A percentile compares a stretch with the other conserved stretches of the same genome.
Conservation (phyloP, 2,329 filamentous ascomycete genomes). For the Lachnellula subtilissima region DNA sequence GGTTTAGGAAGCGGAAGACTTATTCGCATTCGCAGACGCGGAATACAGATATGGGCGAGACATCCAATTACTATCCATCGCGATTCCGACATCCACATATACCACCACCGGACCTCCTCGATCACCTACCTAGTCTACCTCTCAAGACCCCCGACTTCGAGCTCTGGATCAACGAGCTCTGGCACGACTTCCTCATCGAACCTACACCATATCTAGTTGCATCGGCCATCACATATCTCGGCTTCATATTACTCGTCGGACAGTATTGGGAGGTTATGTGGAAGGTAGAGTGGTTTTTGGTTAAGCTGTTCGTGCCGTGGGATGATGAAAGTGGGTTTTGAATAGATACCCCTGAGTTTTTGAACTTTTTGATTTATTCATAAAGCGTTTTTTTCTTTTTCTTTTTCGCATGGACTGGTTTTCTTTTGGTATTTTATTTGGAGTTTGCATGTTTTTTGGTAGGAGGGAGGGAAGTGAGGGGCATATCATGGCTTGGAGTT, state of each 20-base stretch:
- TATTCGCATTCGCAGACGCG: background rate
- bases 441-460: background rate
- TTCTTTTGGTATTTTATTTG: background rate
- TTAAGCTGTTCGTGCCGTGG: conserved; percentile 21
- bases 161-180: conserved; percentile 21
- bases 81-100: conserved; percentile 7
- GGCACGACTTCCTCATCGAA: conserved; percentile 25
- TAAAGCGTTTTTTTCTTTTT: background rate
- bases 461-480: background rate
- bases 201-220: conserved; percentile 25
- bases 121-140: background rate
- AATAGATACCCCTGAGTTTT: background rate
- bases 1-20: conserved; percentile 1
- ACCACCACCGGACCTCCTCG: conserved; percentile 1
- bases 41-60: background rate
- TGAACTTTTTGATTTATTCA: background rate
- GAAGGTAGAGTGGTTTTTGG: conserved; percentile 17
- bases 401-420: background rate
- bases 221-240: conserved; percentile 20
- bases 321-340: conserved; percentile 18
- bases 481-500: background rate
- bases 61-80: conserved; percentile 4
- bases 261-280: conserved; percentile 18
- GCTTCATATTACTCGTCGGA: conserved; percentile 18
- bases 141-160: conserved; percentile 20